Conservation (phyloP, 176 grass and related monocot genomes). For the Poa annua region DNA sequence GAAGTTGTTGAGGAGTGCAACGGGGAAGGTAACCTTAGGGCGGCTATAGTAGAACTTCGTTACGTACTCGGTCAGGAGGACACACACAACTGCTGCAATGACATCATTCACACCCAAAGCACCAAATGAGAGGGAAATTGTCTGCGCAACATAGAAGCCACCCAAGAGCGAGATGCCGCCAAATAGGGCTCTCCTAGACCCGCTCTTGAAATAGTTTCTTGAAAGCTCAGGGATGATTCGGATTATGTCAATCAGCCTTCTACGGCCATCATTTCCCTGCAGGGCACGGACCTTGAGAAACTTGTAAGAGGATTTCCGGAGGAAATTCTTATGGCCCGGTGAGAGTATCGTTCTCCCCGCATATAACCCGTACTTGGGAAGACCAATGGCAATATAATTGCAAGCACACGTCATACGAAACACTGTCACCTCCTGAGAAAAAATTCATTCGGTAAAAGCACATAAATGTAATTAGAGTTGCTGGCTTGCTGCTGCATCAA, state of each 20-base stretch:
- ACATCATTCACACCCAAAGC: slow-evolving; percentile 94
- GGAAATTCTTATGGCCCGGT: slow-evolving; percentile 24
- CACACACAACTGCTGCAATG: slow-evolving; percentile 85
- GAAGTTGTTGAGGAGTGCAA: slow-evolving; percentile 95
- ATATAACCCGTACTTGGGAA: slow-evolving; percentile 42
- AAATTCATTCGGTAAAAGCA: no score
- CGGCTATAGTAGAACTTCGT: slow-evolving; percentile 93
- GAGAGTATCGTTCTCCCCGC: slow-evolving; percentile 16
- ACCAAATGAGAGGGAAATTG: slow-evolving; percentile 93
- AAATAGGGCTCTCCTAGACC: slow-evolving; percentile 74
- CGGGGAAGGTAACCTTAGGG: slow-evolving; percentile 72
- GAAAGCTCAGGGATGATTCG: slow-evolving; percentile 74
- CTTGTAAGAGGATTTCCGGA: slow-evolving; percentile 48
- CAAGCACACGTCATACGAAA: slow-evolving; percentile 46
- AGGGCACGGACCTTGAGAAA: slow-evolving; percentile 58
- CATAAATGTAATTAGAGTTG: slow-evolving; percentile 3
- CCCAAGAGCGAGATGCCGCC: slow-evolving; percentile 83
- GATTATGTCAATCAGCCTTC: slow-evolving; percentile 77
- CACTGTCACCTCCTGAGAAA: slow-evolving; percentile 2
- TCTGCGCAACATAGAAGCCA: slow-evolving; percentile 94
- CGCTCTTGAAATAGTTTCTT: slow-evolving; percentile 78
- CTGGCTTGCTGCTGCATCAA: neutral
- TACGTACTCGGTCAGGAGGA: slow-evolving; percentile 74
- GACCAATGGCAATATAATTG: slow-evolving; percentile 24
- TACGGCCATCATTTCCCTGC: slow-evolving; percentile 61